phyloP scores from a whole-genome alignment of 228 moss, liverwort and hornwort species.

The Sphagnum fallax region DNA sequence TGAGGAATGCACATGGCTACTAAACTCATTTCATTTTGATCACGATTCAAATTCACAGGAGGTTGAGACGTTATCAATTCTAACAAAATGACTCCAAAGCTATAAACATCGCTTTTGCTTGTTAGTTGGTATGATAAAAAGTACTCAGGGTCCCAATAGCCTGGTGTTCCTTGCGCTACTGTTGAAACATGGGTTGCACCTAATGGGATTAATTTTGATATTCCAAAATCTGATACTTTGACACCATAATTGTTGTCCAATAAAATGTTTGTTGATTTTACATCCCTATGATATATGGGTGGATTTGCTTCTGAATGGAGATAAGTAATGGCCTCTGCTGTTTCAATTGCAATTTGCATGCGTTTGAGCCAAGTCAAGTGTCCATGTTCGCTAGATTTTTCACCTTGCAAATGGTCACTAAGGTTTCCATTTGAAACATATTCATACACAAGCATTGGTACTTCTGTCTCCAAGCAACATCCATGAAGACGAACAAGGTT shows the following conservation, averaged over 20 bases:
- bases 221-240: constrained; percentile 52
- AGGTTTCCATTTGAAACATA: constrained; percentile 4
- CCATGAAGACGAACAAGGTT: constrained; percentile 44
- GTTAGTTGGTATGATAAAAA: constrained; percentile 46
- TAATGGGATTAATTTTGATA: constrained; percentile 41
- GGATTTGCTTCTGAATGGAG: constrained; percentile 42
- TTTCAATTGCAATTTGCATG: not conserved
- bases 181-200: constrained; percentile 52
- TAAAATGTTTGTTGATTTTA: constrained; percentile 47
- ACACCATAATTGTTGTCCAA: constrained; percentile 35
- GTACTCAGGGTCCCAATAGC: constrained; percentile 50
- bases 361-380: constrained; percentile 2
- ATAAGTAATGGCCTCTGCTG: constrained; percentile 16
- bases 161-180: constrained; percentile 49
- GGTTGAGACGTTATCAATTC: constrained; percentile 53
- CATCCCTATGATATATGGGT: constrained; percentile 57
- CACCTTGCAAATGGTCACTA: constrained; percentile 2
- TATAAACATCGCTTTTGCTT: constrained; percentile 56
- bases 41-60: constrained; percentile 32
- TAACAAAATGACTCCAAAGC: constrained; percentile 46
- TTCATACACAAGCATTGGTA: constrained; percentile 48
- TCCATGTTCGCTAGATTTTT: not conserved
- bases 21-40: constrained; percentile 31
- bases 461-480: constrained; percentile 56
- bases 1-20: constrained; percentile 34